Conservation (phyloP, 2,329 filamentous ascomycete species). For the Penicillium nordicum region DNA sequence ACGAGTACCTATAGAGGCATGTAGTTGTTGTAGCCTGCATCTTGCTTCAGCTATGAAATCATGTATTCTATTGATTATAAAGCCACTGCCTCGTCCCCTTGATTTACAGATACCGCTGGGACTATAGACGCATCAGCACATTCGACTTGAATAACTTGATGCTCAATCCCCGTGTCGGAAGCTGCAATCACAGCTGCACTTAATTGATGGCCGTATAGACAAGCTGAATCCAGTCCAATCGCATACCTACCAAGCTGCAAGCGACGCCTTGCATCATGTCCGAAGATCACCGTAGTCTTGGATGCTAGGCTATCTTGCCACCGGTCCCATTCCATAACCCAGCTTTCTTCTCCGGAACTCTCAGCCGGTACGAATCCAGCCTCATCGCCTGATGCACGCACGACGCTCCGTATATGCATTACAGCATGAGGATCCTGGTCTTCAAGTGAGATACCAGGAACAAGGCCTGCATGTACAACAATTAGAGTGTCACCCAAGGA, state of each 20-base stretch:
- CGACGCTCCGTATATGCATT: constrained; percentile 21
- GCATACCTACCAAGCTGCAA: constrained; percentile 19
- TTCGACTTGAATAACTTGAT: constrained; percentile 18
- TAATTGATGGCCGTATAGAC: constrained; percentile 20
- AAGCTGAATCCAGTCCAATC: constrained; percentile 23
- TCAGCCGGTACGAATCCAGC: constrained; percentile 7
- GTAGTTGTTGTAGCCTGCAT: background rate
- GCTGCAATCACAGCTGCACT: constrained; percentile 19
- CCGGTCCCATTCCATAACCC: constrained; percentile 20
- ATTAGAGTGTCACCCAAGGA: constrained; percentile 13
- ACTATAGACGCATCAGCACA: constrained; percentile 15
- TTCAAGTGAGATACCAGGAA: constrained; percentile 15
- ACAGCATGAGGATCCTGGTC: constrained; percentile 18
- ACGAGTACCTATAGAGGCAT: background rate
- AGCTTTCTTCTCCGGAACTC: constrained; percentile 18
- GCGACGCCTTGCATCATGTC: constrained; percentile 25
- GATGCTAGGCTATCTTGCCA: constrained; percentile 18
- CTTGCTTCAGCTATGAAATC: background rate
- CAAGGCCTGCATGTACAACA: constrained; percentile 21
- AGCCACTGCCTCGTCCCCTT: background rate
- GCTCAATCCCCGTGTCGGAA: background rate
- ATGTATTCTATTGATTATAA: background rate
- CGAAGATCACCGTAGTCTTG: constrained; percentile 22
- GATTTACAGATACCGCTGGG: background rate
- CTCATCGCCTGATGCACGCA: background rate